phyloP scores from a whole-genome alignment of 2,329 filamentous ascomycete genomes.

The Whalleya microplaca region DNA sequence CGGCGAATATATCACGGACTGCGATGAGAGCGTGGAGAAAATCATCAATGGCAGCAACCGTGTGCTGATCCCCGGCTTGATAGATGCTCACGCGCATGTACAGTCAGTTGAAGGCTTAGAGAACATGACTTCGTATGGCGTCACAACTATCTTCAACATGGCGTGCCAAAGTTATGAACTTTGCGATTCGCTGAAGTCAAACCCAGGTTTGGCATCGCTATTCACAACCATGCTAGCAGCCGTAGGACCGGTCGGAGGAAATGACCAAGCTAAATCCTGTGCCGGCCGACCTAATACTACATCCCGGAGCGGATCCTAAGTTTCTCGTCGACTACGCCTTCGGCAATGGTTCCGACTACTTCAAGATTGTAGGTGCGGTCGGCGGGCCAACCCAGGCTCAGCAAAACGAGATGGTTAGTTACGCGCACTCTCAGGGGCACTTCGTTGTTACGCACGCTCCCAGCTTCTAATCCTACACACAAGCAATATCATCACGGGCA shows the following conservation, averaged over 20 bases:
- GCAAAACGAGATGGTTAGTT: constrained; percentile 26
- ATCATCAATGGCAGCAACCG: constrained; percentile 30
- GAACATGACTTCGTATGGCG: constrained; percentile 31
- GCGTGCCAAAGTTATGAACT: constrained; percentile 27
- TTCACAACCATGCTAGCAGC: constrained; percentile 20
- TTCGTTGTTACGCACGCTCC: constrained; percentile 29
- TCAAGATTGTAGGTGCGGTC: constrained; percentile 20
- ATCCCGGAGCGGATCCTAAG: constrained; percentile 15
- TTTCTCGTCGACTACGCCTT: constrained; percentile 25
- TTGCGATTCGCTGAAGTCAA: constrained; percentile 23
- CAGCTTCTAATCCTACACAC: constrained; percentile 12
- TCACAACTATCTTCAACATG: constrained; percentile 36
- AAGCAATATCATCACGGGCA: constrained; percentile 22
- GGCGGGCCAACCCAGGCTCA: constrained; percentile 23
- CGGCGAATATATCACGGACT: constrained; percentile 21
- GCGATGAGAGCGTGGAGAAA: constrained; percentile 7
- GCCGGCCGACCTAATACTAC: constrained; percentile 15
- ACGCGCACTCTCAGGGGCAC: constrained; percentile 14
- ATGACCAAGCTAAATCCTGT: constrained; percentile 19
- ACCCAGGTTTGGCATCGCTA: constrained; percentile 18
- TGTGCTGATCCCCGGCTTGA: constrained; percentile 36
- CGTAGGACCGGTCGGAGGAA: constrained; percentile 7
- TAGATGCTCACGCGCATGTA: constrained; percentile 36
- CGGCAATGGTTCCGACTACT: constrained; percentile 28
- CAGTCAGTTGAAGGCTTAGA: constrained; percentile 23